Conservation (phyloP, 1,139 yeast species). For the Yamadazyma siamensis region DNA sequence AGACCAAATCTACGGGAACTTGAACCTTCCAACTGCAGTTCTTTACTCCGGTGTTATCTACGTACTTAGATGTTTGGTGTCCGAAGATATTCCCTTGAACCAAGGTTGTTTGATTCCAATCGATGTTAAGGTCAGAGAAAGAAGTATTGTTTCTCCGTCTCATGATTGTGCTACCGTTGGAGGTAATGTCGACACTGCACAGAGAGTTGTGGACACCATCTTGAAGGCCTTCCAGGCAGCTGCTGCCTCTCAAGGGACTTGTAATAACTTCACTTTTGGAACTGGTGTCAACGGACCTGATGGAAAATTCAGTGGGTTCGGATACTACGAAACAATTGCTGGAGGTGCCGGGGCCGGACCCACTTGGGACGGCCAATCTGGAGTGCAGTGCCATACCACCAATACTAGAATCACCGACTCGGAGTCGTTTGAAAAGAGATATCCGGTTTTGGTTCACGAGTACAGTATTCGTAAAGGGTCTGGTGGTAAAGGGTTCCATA, state of each 20-base stretch:
- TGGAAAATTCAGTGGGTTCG: constrained; percentile 37
- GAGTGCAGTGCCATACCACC: constrained; percentile 47
- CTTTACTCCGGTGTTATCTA: constrained; percentile 79
- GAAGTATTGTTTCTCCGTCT: constrained; percentile 67
- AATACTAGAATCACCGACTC: constrained; percentile 48
- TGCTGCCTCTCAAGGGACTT: constrained; percentile 55
- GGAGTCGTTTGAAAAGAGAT: constrained; percentile 45
- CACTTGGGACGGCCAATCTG: constrained; percentile 44
- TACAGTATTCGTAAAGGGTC: constrained; percentile 37
- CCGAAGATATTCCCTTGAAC: constrained; percentile 77
- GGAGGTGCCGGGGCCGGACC: constrained; percentile 45
- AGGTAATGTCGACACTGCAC: constrained; percentile 83
- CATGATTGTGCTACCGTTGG: constrained; percentile 84
- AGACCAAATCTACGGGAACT: constrained; percentile 42
- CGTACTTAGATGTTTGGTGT: constrained; percentile 70
- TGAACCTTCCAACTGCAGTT: constrained; percentile 58
- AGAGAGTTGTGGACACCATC: constrained; percentile 76
- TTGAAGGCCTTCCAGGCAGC: constrained; percentile 73
- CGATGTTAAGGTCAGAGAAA: constrained; percentile 60
- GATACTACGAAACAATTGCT: constrained; percentile 49
- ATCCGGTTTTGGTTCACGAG: constrained; percentile 44
- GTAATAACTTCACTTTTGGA: constrained; percentile 50
- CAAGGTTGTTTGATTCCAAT: constrained; percentile 82
- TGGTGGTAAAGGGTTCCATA: constrained; percentile 41
- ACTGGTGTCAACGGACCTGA: constrained; percentile 33